Percentiles rank a stretch among this genome's conserved stretches.
phyloP scores from a whole-genome alignment of 805 yeast species.

The Yarrowia bubula region DNA sequence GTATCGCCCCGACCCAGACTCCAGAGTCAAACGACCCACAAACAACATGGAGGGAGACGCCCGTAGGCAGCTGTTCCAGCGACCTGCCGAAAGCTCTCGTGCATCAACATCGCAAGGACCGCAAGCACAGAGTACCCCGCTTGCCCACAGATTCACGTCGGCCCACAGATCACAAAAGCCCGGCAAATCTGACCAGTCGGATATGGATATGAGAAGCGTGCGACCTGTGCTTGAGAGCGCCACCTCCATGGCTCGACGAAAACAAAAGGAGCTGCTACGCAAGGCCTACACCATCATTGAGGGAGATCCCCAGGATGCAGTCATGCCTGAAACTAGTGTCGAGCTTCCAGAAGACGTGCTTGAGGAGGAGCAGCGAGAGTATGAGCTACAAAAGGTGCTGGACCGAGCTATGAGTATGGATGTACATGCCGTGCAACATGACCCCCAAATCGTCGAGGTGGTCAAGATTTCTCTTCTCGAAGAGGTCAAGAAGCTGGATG shows the following conservation, averaged over 20 bases:
- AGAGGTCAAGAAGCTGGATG: constrained; percentile 16
- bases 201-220: constrained; percentile 1
- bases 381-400: constrained; percentile 18
- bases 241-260: constrained; percentile 8
- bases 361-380: constrained; percentile 19
- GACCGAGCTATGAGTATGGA: constrained; percentile 16
- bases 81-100: background rate
- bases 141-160: constrained; percentile 4
- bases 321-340: constrained; percentile 11
- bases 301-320: constrained; percentile 14
- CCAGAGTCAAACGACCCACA: constrained; percentile 19
- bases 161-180: constrained; percentile 5
- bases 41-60: constrained; percentile 24
- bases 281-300: constrained; percentile 17
- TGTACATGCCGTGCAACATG: constrained; percentile 8
- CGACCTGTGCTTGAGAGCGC: constrained; percentile 14
- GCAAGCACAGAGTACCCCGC: constrained; percentile 1
- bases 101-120: constrained; percentile 2
- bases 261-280: constrained; percentile 10
- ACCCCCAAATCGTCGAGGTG: constrained; percentile 5
- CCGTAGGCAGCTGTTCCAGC: constrained; percentile 13
- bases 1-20: constrained; percentile 25
- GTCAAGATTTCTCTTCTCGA: constrained; percentile 7
- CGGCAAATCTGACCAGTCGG: background rate
- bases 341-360: constrained; percentile 21